Conservation (phyloP, 768 basidiomycete species). For the Suillus americanus region DNA sequence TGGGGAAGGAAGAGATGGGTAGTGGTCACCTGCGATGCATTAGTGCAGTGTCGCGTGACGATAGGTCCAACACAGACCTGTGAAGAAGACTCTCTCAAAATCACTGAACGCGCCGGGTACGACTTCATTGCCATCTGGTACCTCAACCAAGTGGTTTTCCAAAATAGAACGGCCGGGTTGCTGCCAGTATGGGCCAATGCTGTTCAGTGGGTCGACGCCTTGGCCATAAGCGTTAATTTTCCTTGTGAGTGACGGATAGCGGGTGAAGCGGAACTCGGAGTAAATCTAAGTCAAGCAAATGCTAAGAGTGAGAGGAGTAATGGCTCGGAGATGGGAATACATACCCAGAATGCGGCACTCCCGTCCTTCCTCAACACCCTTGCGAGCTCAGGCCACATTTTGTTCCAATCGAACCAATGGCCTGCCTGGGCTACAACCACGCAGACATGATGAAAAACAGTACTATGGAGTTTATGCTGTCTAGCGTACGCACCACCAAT, state of each 20-base stretch:
- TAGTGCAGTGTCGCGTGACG: neutral
- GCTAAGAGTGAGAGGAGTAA: neutral
- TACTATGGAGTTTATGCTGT: neutral
- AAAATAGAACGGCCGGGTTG: constrained; percentile 75
- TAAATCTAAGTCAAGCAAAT: constrained; percentile 41
- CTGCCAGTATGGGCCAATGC: constrained; percentile 72
- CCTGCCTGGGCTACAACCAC: constrained; percentile 63
- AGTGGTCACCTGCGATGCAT: constrained; percentile 37
- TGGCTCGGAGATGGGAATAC: constrained; percentile 14
- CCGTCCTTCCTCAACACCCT: constrained; percentile 62
- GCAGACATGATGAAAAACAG: neutral
- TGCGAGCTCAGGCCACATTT: constrained; percentile 67
- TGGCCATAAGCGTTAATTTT: constrained; percentile 64
- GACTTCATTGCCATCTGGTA: constrained; percentile 53
- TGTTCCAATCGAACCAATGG: constrained; percentile 80
- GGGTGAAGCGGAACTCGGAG: constrained; percentile 66
- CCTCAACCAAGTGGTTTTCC: constrained; percentile 63
- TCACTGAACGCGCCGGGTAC: constrained; percentile 37
- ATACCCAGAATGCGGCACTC: constrained; percentile 73
- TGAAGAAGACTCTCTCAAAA: constrained; percentile 57
- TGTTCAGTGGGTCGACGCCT: constrained; percentile 48
- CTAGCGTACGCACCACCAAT: constrained; percentile 51
- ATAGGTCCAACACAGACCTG: constrained; percentile 37
- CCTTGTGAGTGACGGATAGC: constrained; percentile 53
- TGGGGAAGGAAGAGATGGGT: constrained; percentile 36